Conservation (phyloP, 805 yeast species). For the Saccharomycopsis babjevae region DNA sequence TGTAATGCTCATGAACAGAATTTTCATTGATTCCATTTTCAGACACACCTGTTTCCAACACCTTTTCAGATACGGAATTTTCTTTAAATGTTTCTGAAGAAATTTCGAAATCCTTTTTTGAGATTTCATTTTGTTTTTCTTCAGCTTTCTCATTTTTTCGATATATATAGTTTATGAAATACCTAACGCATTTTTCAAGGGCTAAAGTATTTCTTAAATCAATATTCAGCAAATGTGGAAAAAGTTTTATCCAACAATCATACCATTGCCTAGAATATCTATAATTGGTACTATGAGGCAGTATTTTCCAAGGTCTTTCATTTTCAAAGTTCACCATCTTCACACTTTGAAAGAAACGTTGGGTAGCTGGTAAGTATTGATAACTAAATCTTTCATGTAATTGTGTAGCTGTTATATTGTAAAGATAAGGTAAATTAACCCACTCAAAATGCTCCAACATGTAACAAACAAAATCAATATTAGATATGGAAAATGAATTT, state of each 20-base stretch:
- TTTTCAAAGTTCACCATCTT: slow-evolving; percentile 55
- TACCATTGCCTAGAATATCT: neutral
- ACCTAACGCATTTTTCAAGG: neutral
- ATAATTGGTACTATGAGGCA: neutral
- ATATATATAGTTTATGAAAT: neutral
- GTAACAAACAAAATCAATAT: neutral
- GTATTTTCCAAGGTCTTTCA: slow-evolving; percentile 42
- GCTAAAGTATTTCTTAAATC: neutral
- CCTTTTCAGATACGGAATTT: no score
- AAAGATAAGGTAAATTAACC: slow-evolving; percentile 67
- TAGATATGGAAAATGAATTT: slow-evolving; percentile 13
- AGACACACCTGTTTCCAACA: no score
- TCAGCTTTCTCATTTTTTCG: neutral
- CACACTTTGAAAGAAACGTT: slow-evolving; percentile 37
- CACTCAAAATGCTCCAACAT: slow-evolving; percentile 29
- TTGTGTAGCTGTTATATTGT: slow-evolving; percentile 53
- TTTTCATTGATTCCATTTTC: no score
- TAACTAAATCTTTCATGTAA: slow-evolving; percentile 28
- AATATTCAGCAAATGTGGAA: neutral
- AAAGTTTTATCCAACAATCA: neutral
- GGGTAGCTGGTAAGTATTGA: slow-evolving; percentile 63
- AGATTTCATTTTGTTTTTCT: neutral
- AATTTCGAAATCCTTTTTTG: no score
- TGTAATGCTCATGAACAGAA: no score
- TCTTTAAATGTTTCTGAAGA: no score